Evolutionary conservation across 2,329 filamentous ascomycete genomes (phyloP).

Genomic region (Penicillium italicum): DNA sequence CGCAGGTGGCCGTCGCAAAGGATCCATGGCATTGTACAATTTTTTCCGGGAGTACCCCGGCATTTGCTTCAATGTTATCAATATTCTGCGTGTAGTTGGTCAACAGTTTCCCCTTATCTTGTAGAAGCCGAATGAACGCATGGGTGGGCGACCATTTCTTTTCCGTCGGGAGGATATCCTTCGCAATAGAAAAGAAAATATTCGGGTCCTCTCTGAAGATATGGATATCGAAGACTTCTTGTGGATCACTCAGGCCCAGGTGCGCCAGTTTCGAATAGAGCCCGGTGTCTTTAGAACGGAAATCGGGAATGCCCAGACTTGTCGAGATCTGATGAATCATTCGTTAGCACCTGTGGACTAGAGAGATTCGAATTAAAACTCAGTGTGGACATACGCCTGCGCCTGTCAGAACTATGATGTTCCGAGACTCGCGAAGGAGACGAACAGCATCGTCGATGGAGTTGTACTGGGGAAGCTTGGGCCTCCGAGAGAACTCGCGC

Average conservation of each 20-base stretch:
- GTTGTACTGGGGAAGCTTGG: slow-evolving; percentile 77
- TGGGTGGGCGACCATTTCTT: slow-evolving; percentile 87
- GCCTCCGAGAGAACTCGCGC: slow-evolving; percentile 75
- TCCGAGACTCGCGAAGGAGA: slow-evolving; percentile 68
- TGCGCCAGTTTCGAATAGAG: slow-evolving; percentile 82
- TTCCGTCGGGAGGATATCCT: slow-evolving; percentile 79
- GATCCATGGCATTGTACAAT: slow-evolving; percentile 95
- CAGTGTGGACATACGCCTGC: slow-evolving; percentile 58
- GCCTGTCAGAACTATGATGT: slow-evolving; percentile 91
- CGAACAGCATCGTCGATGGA: slow-evolving; percentile 80
- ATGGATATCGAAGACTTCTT: slow-evolving; percentile 91
- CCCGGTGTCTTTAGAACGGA: slow-evolving; percentile 87
- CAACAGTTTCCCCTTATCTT: slow-evolving; percentile 81
- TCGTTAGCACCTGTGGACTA: background rate
- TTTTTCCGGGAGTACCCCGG: slow-evolving; percentile 75
- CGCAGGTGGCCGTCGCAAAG: slow-evolving; percentile 86
- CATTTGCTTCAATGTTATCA: slow-evolving; percentile 87
- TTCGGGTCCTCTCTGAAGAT: slow-evolving; percentile 81
- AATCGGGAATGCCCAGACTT: slow-evolving; percentile 93
- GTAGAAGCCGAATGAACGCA: slow-evolving; percentile 84
- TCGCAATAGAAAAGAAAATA: slow-evolving; percentile 88
- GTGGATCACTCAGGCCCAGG: slow-evolving; percentile 75
- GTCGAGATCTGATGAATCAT: slow-evolving; percentile 67
- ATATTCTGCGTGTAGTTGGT: slow-evolving; percentile 99
- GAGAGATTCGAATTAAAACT: background rate